These are phyloP conservation scores for Boeremia lycopersici DNA, from an alignment of 2,329 filamentous ascomycete species.

Conservation along the genomic window DNA sequence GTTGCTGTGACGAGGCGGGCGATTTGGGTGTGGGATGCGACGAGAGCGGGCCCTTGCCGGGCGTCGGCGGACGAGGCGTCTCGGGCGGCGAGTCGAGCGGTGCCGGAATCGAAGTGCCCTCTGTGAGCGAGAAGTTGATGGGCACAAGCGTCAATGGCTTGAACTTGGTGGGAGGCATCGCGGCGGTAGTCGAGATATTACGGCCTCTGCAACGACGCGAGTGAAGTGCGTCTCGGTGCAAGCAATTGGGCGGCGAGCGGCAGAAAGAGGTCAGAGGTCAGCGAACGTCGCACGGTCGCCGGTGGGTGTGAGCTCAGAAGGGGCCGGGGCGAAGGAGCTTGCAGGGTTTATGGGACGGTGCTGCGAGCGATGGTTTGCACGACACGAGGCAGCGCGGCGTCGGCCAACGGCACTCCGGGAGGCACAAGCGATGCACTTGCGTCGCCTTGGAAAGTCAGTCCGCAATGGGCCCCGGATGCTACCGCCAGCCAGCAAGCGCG, in stretches of 20 bases:
- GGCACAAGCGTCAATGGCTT: slow-evolving; percentile 46
- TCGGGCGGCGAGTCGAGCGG: slow-evolving; percentile 49
- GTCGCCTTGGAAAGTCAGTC: slow-evolving; percentile 1
- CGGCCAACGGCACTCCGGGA: slow-evolving; percentile 3
- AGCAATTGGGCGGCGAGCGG: slow-evolving; percentile 28
- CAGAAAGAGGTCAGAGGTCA: slow-evolving; percentile 18
- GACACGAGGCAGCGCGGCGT: slow-evolving; percentile 16
- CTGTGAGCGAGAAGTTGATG: slow-evolving; percentile 51
- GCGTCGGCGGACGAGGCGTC: slow-evolving; percentile 47
- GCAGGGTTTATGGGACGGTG: slow-evolving; percentile 28
- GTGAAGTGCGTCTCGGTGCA: slow-evolving; percentile 12
- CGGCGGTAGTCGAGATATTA: slow-evolving; percentile 11
- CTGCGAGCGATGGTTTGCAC: slow-evolving; percentile 18
- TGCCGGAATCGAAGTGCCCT: slow-evolving; percentile 50
- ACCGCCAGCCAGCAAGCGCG: background rate
- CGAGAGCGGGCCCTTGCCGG: slow-evolving; percentile 47
- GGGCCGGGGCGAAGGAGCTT: slow-evolving; percentile 32
- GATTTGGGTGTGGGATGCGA: slow-evolving; percentile 50
- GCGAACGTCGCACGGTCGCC: slow-evolving; percentile 24
- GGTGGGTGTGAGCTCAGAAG: slow-evolving; percentile 37
- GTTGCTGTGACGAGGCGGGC: slow-evolving; percentile 31
- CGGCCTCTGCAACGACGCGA: slow-evolving; percentile 9
- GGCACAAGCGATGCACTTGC: slow-evolving; percentile 2
- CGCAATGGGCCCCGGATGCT: slow-evolving; percentile 1
- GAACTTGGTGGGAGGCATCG: slow-evolving; percentile 42